Evolutionary conservation across 2,329 filamentous ascomycete species (phyloP), one percentile per base, ranked within the genome.

Genomic region (Xylaria digitata): DNA sequence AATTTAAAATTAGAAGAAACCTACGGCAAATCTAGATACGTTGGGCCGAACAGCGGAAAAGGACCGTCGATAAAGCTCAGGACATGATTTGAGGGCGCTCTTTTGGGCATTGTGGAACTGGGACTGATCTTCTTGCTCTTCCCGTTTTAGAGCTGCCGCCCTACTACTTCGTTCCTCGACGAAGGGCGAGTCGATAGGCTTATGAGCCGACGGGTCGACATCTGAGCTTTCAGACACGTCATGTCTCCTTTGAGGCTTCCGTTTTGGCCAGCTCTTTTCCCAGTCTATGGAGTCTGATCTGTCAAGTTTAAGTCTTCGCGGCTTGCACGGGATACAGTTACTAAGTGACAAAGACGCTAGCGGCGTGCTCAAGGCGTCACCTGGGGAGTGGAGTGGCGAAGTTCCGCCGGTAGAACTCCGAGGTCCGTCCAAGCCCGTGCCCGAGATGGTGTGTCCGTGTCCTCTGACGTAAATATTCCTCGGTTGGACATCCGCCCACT

Each of bases 211-310:
- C 19, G 62, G 55, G 13, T 69, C 62, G 9, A 60, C 46, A 21
- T 68, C 52, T 3, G 74, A 75, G 9, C 50, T 69, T 63, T 77
- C 75, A 5, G 75, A 76, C 6, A 76, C 72, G 58, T 75, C 58
- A 49, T 77, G 74, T 43, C 63, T 61, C n/a, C 68, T 71, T 42
- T 66, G 74, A 37, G 75, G 72, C 23, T 72, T 75, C 52, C 71
- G 67, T 54, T 72, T 74, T 13, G 67, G 67, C 73, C 69, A 75
- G 52, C 46, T 72, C 63, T 70, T 75, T 40, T 72, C 71, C 74
- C 70, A 75, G 62, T 74, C 69, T 23, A 74, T 70, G n/a, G 73
- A 73, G 19, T 68, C 73, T 23, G 71, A 68, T 26, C 57, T 62
- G 37, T 72, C 48, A 8, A 71, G 71, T 11, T 54, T 67, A 19